Conservation (phyloP, 2,329 filamentous ascomycete genomes). For the Colletotrichum sublineola region DNA sequence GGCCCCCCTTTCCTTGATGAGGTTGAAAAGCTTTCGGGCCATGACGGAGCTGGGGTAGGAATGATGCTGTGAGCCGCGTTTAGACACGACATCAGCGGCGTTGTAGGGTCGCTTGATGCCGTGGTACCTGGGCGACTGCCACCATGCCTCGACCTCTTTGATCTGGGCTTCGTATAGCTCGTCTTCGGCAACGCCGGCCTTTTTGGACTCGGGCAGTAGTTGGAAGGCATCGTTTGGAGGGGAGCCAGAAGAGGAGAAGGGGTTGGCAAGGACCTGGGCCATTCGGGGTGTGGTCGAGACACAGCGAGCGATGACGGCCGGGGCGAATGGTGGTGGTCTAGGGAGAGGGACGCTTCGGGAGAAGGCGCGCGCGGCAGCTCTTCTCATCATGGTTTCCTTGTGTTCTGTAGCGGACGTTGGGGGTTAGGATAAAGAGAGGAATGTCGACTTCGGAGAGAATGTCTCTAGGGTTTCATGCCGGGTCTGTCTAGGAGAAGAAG, state of each 20-base stretch:
- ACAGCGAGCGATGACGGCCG: slow-evolving; percentile 47
- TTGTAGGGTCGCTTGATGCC: slow-evolving; percentile 94
- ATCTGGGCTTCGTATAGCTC: slow-evolving; percentile 87
- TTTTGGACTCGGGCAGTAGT: slow-evolving; percentile 81
- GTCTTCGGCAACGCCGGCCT: slow-evolving; percentile 86
- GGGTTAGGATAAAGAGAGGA: background rate
- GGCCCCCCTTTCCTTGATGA: slow-evolving; percentile 82
- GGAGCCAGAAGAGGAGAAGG: slow-evolving; percentile 37
- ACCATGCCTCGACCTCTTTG: slow-evolving; percentile 90
- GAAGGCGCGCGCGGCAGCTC: slow-evolving; percentile 49
- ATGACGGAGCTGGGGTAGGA: slow-evolving; percentile 93
- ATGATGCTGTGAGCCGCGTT: slow-evolving; percentile 88
- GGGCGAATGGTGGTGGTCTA: slow-evolving; percentile 39
- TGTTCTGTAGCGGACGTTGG: background rate
- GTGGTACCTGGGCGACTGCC: slow-evolving; percentile 84
- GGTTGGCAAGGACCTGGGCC: slow-evolving; percentile 43
- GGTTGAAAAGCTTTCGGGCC: slow-evolving; percentile 93
- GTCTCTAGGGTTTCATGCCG: background rate
- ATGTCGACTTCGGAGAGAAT: background rate
- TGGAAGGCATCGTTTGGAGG: slow-evolving; percentile 84
- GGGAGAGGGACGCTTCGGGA: slow-evolving; percentile 47
- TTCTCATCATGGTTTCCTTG: slow-evolving; percentile 50
- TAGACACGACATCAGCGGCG: slow-evolving; percentile 91
- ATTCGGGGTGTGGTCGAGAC: slow-evolving; percentile 52
- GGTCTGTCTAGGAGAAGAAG: background rate